Evolutionary conservation across 116 monocot species (phyloP).

Genomic region (Posidonia oceanica): DNA sequence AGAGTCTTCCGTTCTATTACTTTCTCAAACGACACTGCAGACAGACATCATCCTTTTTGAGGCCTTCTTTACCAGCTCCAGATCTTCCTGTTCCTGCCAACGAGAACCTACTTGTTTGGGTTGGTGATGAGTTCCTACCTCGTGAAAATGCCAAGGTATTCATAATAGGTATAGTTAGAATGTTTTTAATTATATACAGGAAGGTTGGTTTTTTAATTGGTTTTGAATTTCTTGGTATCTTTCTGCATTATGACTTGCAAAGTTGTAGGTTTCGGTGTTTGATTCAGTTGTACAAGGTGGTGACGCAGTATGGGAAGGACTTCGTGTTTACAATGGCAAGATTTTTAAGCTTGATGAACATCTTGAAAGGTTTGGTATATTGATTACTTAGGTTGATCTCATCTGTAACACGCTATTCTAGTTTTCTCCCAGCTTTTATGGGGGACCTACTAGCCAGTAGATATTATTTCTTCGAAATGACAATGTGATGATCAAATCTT

Average conservation of each 20-base stretch:
- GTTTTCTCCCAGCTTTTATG: too few relatives aligned
- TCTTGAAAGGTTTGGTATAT: conserved; percentile 49
- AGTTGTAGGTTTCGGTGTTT: conserved; percentile 72
- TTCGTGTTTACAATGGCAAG: conserved; percentile 76
- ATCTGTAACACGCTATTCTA: neutral
- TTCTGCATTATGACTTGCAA: neutral
- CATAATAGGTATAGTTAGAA: neutral
- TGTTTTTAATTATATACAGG: neutral
- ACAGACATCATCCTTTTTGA: conserved; percentile 26
- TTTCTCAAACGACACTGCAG: conserved; percentile 44
- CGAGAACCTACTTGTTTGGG: conserved; percentile 89
- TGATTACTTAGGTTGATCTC: neutral
- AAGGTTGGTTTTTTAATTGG: neutral
- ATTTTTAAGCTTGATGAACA: conserved; percentile 91
- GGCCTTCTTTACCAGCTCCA: conserved; percentile 46
- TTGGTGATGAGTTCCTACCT: conserved; percentile 72
- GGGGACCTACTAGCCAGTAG: too few relatives aligned
- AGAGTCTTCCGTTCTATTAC: conserved; percentile 89
- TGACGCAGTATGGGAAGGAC: conserved; percentile 94
- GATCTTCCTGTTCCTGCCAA: conserved; percentile 74
- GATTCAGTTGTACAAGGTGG: conserved; percentile 99
- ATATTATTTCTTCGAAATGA: too few relatives aligned
- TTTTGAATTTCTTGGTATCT: neutral
- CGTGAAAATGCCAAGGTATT: conserved; percentile 81
- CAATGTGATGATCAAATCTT: neutral